These are phyloP conservation scores for Aspergillus fumigatiaffinis DNA, from an alignment of 2,329 filamentous ascomycete species.

Conservation along the genomic window DNA sequence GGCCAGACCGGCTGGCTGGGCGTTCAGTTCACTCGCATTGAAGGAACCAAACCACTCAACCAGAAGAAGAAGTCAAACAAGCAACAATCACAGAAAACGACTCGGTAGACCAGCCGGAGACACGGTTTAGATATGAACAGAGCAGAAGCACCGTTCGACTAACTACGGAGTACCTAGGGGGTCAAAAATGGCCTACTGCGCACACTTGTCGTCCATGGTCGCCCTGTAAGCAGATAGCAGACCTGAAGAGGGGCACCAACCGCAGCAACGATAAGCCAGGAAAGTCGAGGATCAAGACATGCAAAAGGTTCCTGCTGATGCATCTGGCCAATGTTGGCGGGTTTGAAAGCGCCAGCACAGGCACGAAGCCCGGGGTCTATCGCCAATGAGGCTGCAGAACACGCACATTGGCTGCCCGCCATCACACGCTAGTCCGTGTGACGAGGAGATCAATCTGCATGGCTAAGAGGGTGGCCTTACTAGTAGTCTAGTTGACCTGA, in stretches of 20 bases:
- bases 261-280: constrained; percentile 14
- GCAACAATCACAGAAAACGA: constrained; percentile 12
- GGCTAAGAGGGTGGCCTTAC: constrained; percentile 10
- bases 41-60: constrained; percentile 4
- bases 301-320: constrained; percentile 26
- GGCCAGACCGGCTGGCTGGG: constrained; percentile 39
- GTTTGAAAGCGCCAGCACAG: constrained; percentile 31
- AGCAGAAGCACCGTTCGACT: not conserved
- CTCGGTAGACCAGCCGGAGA: constrained; percentile 20
- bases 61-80: constrained; percentile 12
- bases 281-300: constrained; percentile 16
- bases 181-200: constrained; percentile 7
- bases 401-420: constrained; percentile 19
- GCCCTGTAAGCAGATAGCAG: not conserved
- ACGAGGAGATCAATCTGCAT: constrained; percentile 29
- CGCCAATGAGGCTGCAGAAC: constrained; percentile 26
- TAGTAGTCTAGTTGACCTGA: not conserved
- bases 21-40: constrained; percentile 28
- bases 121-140: constrained; percentile 28
- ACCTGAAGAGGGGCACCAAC: constrained; percentile 27
- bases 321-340: constrained; percentile 34
- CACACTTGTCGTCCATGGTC: constrained; percentile 15
- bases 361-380: constrained; percentile 14
- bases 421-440: constrained; percentile 35
- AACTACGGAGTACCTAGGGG: not conserved